Evolutionary conservation across 192 early-diverging fungal species (phyloP).

Genomic region (Tieghemiomyces parasiticus): DNA sequence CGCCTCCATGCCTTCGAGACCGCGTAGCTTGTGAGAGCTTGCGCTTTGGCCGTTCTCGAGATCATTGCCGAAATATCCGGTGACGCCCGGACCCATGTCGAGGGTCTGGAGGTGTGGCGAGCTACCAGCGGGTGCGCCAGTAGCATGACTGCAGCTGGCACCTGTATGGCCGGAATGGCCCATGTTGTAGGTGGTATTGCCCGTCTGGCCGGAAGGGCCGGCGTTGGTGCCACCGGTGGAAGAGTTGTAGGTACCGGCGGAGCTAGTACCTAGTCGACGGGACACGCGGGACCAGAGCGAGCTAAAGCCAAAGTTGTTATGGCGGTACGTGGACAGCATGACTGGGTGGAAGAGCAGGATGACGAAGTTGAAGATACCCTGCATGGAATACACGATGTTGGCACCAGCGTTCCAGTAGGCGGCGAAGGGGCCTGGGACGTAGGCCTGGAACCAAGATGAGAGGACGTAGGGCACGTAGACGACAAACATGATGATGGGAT

Average conservation of each 20-base stretch:
- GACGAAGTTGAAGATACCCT: constrained; percentile 5
- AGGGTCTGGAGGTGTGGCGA: not conserved
- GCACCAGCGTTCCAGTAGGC: not conserved
- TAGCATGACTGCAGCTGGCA: not conserved
- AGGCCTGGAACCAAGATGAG: not conserved
- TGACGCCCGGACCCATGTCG: not conserved
- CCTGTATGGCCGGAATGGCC: not conserved
- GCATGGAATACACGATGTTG: not conserved
- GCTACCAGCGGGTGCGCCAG: not conserved
- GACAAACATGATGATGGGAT: not conserved
- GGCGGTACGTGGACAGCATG: constrained; percentile 8
- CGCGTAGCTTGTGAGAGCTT: not conserved
- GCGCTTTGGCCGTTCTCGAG: not conserved
- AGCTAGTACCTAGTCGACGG: not conserved
- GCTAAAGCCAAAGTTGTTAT: not conserved
- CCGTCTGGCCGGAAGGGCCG: not conserved
- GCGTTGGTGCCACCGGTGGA: no score
- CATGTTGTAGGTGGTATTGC: not conserved
- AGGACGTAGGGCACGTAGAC: constrained; percentile 5
- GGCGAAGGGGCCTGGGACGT: not conserved
- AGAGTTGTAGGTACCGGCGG: not conserved
- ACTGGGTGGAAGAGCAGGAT: constrained; percentile 7
- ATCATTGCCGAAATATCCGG: not conserved
- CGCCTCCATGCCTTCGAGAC: not conserved
- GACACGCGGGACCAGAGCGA: constrained; percentile 2